Base-by-base conservation (phyloP, 1,284 basidiomycete genomes). In the Exsudoporus floridanus region DNA sequence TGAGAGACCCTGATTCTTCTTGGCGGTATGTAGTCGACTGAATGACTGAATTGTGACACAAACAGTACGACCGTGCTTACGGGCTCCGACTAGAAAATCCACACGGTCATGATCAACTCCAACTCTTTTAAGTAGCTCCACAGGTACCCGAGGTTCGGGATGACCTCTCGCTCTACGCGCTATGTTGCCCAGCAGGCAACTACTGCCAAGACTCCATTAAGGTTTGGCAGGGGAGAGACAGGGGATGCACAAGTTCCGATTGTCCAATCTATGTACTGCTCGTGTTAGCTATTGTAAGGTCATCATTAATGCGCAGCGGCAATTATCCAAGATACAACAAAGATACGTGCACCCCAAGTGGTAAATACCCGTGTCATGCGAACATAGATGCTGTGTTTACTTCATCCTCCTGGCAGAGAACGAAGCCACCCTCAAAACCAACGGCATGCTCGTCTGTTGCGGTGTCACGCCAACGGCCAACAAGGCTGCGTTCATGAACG, bases 401-500 rank as follows among this genome's bases (percentile, higher is more conserved):
- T 56, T 56, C 58, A 50, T 69, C 60, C 51, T 60, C 63, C 52
- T 72, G 65, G 37, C 67, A 69, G 33, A 79, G 68, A 39, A 75
- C 70, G 58, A 81, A 81, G 19, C 71, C 68, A 38, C 79, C 77
- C 62, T 77, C 77, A 35, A 71, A 74, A 16, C 76, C 77, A 19
- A 72, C 59, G 25, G 59, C 58, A 47, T 70, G 64, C 10, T 64
- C 61, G 21, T 63, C 62, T 1, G 74, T 78, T 31, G 66, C 64
- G 12, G 74, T 76, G 49, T 78, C 77, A 46, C 79, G 72, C 78
- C 78, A 80, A n/a, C 77, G 70, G 38, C 79, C 79, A 36, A 77
- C 76, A 37, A 81, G 66, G 60, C 74, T 80, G 25, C 66, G 64
- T 52, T 72, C 70, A 49, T 80, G 72, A 43, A 81, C 53, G 58